phyloP scores from a whole-genome alignment of 2,329 filamentous ascomycete genomes.

The Neofusicoccum sp. region DNA sequence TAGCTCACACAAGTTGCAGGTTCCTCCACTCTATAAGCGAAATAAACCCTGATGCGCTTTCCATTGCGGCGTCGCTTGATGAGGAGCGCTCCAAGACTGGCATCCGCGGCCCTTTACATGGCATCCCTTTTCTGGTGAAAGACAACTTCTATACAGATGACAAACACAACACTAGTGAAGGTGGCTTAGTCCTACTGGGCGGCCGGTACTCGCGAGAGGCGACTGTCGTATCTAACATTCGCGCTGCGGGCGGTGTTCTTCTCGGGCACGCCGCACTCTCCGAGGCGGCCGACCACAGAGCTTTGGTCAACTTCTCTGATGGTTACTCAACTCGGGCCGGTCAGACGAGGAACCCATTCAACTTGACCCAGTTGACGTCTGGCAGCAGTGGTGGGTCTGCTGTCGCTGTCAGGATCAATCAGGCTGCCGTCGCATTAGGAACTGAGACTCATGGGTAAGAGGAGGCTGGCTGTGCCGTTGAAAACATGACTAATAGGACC shows the following conservation, averaged over 20 bases:
- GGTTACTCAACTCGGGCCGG: neutral
- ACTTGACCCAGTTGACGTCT: neutral
- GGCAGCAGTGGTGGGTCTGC: neutral
- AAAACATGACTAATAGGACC: no score
- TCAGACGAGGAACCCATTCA: neutral
- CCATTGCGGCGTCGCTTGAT: slow-evolving; percentile 65
- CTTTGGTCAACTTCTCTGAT: neutral
- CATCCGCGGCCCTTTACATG: slow-evolving; percentile 69
- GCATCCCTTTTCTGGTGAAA: slow-evolving; percentile 75
- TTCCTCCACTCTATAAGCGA: slow-evolving; percentile 57
- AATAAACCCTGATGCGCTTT: slow-evolving; percentile 67
- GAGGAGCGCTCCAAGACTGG: slow-evolving; percentile 59
- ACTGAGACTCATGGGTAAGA: no score
- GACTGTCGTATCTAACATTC: no score
- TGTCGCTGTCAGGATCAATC: neutral
- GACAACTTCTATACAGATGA: slow-evolving; percentile 45
- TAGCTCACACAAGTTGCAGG: no score
- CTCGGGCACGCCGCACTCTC: no score
- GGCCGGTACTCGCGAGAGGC: no score
- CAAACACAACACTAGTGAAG: no score
- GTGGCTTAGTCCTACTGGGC: no score
- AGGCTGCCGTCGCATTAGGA: no score
- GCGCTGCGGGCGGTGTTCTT: no score
- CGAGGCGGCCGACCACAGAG: neutral
- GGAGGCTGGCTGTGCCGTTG: no score